These are phyloP conservation scores for Hypoxylon crocopeplum DNA, from an alignment of 495 filamentous ascomycete genomes.

Conservation along the genomic window DNA sequence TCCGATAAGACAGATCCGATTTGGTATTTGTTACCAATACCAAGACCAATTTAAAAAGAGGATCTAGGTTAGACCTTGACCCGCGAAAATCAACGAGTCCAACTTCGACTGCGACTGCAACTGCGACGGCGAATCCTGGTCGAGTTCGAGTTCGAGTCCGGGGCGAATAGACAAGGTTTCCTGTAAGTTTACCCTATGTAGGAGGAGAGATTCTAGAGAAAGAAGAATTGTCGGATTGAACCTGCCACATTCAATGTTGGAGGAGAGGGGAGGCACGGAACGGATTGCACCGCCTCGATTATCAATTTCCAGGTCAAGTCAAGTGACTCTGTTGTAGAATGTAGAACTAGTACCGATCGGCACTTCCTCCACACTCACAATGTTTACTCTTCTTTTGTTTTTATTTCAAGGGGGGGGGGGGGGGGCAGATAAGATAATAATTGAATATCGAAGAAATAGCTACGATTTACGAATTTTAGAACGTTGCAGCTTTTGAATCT, in stretches of 20 bases:
- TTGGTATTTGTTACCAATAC: slow-evolving; percentile 10
- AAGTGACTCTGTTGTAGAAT: slow-evolving; percentile 6
- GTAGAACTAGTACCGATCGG: slow-evolving; percentile 34
- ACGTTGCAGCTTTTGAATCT: too few relatives aligned
- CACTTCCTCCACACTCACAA: slow-evolving; percentile 24
- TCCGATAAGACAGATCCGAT: slow-evolving; percentile 32
- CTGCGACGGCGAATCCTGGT: background rate
- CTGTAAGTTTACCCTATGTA: too few relatives aligned
- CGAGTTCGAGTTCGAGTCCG: background rate
- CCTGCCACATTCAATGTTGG: slow-evolving; percentile 19
- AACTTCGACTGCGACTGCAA: background rate
- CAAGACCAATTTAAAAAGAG: slow-evolving; percentile 12
- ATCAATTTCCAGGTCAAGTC: slow-evolving; percentile 30
- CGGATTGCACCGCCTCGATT: slow-evolving; percentile 27
- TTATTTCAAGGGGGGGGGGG: too few relatives aligned
- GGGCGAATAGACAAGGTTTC: too few relatives aligned
- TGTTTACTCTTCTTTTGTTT: too few relatives aligned
- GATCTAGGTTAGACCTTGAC: slow-evolving; percentile 8
- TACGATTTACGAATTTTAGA: too few relatives aligned
- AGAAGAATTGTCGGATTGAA: slow-evolving; percentile 10
- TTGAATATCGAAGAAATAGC: too few relatives aligned
- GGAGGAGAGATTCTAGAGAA: background rate
- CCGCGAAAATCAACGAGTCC: background rate
- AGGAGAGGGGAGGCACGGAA: slow-evolving; percentile 2
- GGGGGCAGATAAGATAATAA: too few relatives aligned